Base-by-base conservation (phyloP, 2,329 filamentous ascomycete species). In the Aspergillus aculeatus region DNA sequence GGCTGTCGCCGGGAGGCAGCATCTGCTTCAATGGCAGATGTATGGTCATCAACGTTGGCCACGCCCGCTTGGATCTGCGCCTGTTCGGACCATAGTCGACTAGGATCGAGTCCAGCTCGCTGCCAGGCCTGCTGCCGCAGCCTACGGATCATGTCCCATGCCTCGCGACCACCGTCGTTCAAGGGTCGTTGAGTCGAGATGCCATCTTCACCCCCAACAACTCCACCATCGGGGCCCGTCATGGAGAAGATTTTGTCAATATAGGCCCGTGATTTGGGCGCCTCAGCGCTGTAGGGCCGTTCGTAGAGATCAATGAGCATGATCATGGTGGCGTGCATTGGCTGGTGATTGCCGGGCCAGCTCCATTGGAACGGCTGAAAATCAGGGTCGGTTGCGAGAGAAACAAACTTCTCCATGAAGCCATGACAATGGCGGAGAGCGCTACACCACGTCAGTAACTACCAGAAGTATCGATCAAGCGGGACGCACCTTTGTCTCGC, bases 231-330 rank as follows among this genome's bases (percentile, higher is more conserved):
- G 0, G 78, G 78, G 0, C 76, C 76, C 9, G 77, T 78, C 3
- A 81, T 70, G 2, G 78, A 76, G 61, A 81, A 78, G 29, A 81
- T 77, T 41, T 74, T 74, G 58, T 81, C 79, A 32, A 81, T 78
- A 44, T 80, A 77, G 5, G 78, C 77, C 35, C 79, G 73, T 1
- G 78, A 80, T 50, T 70, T 75, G 0, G 76, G 66, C 5, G 79
- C 79, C 62, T 81, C 78, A 0, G 77, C 71, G 58, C 77, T 80
- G 48, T 74, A 70, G 0, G 79, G 79, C 26, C 78, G 73, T 58
- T 81, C 79, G 59, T 81, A 81, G 2, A 81, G 69, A 63, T 81
- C 79, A 56, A 81, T 79, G 24, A 81, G 75, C 73, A 81, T 76
- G 55, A 81, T 80, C 76, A 76, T 78, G 35, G 66, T 64, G 3